Base-by-base conservation (phyloP, 805 yeast species). In the Hanseniaspora guilliermondii region DNA sequence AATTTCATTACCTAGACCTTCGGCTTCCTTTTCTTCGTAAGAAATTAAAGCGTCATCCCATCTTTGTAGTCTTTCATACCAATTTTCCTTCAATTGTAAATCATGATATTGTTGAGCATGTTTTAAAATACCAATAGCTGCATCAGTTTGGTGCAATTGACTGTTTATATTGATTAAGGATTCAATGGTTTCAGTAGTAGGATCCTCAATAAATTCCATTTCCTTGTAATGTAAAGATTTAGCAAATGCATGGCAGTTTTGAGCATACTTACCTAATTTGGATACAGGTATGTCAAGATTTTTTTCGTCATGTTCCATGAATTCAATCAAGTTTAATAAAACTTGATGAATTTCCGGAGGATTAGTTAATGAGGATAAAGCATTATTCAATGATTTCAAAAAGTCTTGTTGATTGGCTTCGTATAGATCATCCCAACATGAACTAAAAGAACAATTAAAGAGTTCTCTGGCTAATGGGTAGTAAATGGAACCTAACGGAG, bases 41-140 rank as follows among this genome's bases (percentile, higher is more conserved):
- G 97, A 96, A 47, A 79, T 77, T 57, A 93, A 72, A 0, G 99
- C 99, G 68, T 93, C 98, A 60, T 91, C 97, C 99, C 99, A 93
- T 58, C 97, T 74, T 64, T 88, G 97, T 42, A 93, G 71, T 64
- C 91, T 93, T 66, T 93, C 98, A 63, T 87, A 93, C 98, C 98
- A 93, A 0, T 96, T 86, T 68, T 93, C 98, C 63, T 89, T 91
- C 57, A 94, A 75, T 67, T 89, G 96, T 45, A 93, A 71, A 55
- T 84, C 87, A 63, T 91, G 95, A 58, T 86, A 91, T 57, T 85
- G 81, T 65, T 87, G 95, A 1, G 97, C 96, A 68, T 89, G 94
- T 63, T 88, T 91, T 60, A 93, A 74, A 54, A 93, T 89, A 58
- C 99, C 99, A 55, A 91, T 87, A 0, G 98, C 97, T 0, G 99